Percentiles rank a stretch among this genome's conserved stretches.
These are phyloP conservation scores for Pouteria campechiana DNA, from an alignment of 179 eudicot genomes.

Conservation along the genomic window DNA sequence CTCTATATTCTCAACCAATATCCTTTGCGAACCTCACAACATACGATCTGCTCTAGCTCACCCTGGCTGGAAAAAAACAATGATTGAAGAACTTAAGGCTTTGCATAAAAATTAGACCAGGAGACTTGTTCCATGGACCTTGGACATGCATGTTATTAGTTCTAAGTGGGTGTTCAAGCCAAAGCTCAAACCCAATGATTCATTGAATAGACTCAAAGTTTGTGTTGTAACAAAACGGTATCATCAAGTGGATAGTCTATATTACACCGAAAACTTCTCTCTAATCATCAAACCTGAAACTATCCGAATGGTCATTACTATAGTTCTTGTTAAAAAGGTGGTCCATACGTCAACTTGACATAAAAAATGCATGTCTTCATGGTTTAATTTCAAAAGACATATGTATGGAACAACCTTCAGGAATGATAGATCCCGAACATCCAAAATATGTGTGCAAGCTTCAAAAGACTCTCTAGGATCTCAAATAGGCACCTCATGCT, in stretches of 20 bases:
- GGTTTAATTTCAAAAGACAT: background rate
- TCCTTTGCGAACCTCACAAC: background rate
- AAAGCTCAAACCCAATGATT: background rate
- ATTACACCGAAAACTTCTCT: background rate
- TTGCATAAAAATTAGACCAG: background rate
- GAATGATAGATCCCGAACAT: background rate
- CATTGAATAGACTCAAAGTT: background rate
- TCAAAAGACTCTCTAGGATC: no score
- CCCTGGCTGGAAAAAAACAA: background rate
- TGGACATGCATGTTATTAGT: background rate
- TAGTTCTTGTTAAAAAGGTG: background rate
- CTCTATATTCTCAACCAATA: no score
- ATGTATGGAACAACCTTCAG: background rate
- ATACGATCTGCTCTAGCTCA: background rate
- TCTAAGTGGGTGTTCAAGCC: background rate
- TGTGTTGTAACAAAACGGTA: background rate
- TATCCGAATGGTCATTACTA: background rate
- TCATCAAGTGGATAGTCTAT: background rate
- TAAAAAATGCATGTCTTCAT: background rate
- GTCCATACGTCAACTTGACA: background rate
- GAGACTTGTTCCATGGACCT: background rate
- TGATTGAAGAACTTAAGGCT: background rate
- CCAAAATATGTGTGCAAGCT: background rate
- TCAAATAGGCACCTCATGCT: no score
- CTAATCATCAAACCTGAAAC: background rate